Evolutionary conservation across 1,139 yeast species (phyloP).

Genomic region (Pichia sp.): DNA sequence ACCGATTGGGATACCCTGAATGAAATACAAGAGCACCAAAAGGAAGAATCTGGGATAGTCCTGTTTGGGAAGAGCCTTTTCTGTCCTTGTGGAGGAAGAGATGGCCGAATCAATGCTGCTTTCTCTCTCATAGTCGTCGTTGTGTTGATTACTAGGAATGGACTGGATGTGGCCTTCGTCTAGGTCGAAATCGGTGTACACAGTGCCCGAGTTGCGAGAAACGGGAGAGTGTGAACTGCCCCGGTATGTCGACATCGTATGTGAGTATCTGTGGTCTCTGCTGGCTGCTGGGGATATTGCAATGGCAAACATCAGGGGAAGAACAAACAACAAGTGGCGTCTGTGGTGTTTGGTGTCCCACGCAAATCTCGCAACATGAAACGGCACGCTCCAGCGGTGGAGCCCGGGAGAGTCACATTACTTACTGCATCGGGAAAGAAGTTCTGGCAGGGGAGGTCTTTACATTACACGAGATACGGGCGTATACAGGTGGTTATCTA

Average conservation of each 20-base stretch:
- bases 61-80: constrained; percentile 34
- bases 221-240: neutral
- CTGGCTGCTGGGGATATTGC: too few species aligned
- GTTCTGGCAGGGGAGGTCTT: too few species aligned
- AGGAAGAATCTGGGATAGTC: constrained; percentile 75
- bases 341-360: too few species aligned
- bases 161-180: constrained; percentile 13
- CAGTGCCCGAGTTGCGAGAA: neutral
- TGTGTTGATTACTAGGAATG: neutral
- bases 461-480: neutral
- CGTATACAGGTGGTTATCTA: neutral
- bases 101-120: neutral
- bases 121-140: neutral
- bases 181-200: constrained; percentile 10
- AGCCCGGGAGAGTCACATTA: too few species aligned
- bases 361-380: neutral
- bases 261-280: too few species aligned
- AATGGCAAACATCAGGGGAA: too few species aligned
- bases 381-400: too few species aligned
- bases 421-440: too few species aligned
- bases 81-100: neutral
- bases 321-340: too few species aligned
- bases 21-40: constrained; percentile 67
- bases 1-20: constrained; percentile 97
- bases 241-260: constrained; percentile 16